phyloP scores from a whole-genome alignment of 1,139 yeast genomes.

The Blastobotrys elegans region DNA sequence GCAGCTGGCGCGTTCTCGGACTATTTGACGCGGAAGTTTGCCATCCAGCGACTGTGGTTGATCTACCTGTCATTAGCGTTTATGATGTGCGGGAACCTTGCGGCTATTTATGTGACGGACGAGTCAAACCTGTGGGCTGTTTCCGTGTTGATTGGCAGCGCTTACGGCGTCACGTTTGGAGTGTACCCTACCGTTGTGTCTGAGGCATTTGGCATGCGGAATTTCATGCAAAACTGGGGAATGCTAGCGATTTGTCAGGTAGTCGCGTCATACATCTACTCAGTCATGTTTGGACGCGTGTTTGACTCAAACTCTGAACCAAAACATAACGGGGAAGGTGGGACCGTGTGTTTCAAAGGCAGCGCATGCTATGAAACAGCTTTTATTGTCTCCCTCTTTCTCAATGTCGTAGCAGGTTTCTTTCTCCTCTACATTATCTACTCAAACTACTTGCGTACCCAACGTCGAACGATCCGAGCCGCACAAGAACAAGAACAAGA shows the following conservation, averaged over 20 bases:
- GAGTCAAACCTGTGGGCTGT: constrained; percentile 41
- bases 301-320: constrained; percentile 30
- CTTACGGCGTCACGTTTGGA: constrained; percentile 74
- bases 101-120: constrained; percentile 29
- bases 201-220: constrained; percentile 63
- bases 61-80: constrained; percentile 46
- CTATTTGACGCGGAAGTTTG: constrained; percentile 44
- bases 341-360: constrained; percentile 26
- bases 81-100: constrained; percentile 33
- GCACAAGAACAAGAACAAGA: background rate
- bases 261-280: constrained; percentile 32
- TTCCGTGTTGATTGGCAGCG: constrained; percentile 56
- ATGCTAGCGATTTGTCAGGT: constrained; percentile 40
- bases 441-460: constrained; percentile 8
- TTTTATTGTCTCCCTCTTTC: constrained; percentile 29
- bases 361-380: constrained; percentile 26
- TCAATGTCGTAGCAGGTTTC: constrained; percentile 37
- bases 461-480: background rate
- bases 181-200: constrained; percentile 72
- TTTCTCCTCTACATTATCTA: constrained; percentile 29
- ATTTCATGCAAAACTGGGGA: constrained; percentile 78
- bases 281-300: constrained; percentile 33
- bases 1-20: constrained; percentile 63
- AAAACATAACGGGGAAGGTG: constrained; percentile 14
- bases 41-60: constrained; percentile 65